These are phyloP conservation scores for Nakaseomyces sp. DNA, from an alignment of 1,139 yeast genomes.

Conservation along the genomic window DNA sequence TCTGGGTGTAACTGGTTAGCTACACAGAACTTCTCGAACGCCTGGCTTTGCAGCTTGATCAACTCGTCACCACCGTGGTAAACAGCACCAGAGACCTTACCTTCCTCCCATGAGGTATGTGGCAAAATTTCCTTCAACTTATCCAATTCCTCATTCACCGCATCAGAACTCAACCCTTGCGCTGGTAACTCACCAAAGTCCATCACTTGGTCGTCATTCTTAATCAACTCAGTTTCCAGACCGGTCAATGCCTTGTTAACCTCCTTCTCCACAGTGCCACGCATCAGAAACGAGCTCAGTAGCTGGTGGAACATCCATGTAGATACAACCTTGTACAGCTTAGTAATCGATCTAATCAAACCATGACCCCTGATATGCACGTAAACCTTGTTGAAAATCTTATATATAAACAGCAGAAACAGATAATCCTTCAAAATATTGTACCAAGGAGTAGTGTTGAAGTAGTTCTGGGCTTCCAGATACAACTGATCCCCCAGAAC, in stretches of 20 bases:
- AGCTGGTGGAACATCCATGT: conserved; percentile 32
- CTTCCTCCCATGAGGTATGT: conserved; percentile 74
- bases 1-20: conserved; percentile 96
- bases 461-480: conserved; percentile 7
- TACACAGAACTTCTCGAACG: conserved; percentile 68
- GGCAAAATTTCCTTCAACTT: conserved; percentile 39
- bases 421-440: conserved; percentile 18
- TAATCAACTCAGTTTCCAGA: conserved; percentile 49
- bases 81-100: conserved; percentile 89
- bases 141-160: conserved; percentile 43
- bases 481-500: neutral
- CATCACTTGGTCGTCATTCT: conserved; percentile 39
- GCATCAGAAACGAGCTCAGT: conserved; percentile 47
- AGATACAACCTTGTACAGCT: conserved; percentile 15
- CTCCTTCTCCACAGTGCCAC: conserved; percentile 51
- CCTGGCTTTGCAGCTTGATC: conserved; percentile 61
- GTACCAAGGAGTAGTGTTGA: conserved; percentile 14
- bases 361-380: conserved; percentile 36
- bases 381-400: conserved; percentile 8
- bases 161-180: conserved; percentile 42
- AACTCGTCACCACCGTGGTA: conserved; percentile 86
- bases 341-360: conserved; percentile 25
- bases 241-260: conserved; percentile 39
- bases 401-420: conserved; percentile 12
- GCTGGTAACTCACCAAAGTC: conserved; percentile 47